These are phyloP conservation scores for Suhomyces panamericanus DNA, from an alignment of 1,139 yeast genomes.

Conservation along the genomic window DNA sequence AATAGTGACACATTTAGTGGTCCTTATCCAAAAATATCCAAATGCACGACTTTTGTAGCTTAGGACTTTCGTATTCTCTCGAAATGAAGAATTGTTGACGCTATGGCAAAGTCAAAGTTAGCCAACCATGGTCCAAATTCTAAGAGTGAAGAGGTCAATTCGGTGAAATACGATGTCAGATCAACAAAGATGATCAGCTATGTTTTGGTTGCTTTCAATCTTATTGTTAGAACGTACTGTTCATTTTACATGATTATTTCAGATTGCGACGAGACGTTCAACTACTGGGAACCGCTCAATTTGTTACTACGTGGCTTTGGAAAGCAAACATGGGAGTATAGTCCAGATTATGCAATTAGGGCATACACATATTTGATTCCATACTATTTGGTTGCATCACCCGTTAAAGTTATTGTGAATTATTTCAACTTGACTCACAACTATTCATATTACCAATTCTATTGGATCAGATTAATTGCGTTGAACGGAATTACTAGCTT, in stretches of 20 bases:
- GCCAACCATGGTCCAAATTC: neutral
- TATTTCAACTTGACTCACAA: conserved; percentile 20
- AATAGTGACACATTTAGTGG: too few species aligned
- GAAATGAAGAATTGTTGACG: neutral
- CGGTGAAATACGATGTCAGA: neutral
- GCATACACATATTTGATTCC: conserved; percentile 78
- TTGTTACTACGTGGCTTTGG: conserved; percentile 79
- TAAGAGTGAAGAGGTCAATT: neutral
- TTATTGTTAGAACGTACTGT: conserved; percentile 44
- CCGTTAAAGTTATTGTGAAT: conserved; percentile 27
- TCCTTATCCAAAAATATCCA: too few species aligned
- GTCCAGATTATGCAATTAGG: conserved; percentile 85
- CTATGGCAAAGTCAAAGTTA: neutral
- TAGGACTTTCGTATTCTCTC: neutral
- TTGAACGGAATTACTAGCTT: conserved; percentile 55
- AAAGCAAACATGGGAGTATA: conserved; percentile 95
- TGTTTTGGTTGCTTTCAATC: conserved; percentile 24
- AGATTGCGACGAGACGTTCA: conserved; percentile 78
- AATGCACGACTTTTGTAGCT: neutral
- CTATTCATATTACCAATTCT: conserved; percentile 39
- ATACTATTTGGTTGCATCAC: conserved; percentile 41
- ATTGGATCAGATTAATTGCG: conserved; percentile 50
- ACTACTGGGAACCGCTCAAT: conserved; percentile 93
- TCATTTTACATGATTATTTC: conserved; percentile 65
- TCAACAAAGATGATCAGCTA: neutral